phyloP scores from a whole-genome alignment of 73 alveolate species.

The Tetrahymena borealis region DNA sequence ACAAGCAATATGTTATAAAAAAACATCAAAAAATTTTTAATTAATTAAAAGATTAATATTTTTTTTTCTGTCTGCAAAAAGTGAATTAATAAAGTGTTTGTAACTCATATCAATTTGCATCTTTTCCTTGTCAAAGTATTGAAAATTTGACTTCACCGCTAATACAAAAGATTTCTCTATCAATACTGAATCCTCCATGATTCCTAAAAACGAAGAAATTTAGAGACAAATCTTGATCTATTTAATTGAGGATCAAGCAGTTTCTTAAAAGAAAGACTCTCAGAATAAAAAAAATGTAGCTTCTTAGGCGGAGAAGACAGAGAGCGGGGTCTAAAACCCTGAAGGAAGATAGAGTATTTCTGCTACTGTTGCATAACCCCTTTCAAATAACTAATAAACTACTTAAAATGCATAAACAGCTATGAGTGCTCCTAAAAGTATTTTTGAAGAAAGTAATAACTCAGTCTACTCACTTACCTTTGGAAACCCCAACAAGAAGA shows the following conservation, averaged over 20 bases:
- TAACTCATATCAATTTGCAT: background rate
- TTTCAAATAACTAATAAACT: background rate
- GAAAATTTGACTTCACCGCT: constrained; percentile 1
- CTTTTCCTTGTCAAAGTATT: background rate
- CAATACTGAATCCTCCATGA: constrained; percentile 5
- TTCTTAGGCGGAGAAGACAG: background rate
- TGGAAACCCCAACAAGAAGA: background rate
- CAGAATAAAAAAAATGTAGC: background rate
- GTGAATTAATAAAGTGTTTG: background rate
- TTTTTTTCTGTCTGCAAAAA: background rate
- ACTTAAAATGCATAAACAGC: background rate
- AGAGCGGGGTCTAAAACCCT: background rate
- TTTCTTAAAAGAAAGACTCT: background rate
- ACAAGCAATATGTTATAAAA: background rate
- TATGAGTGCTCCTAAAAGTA: background rate
- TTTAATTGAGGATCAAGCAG: background rate
- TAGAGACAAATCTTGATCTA: background rate
- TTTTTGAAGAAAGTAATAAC: background rate
- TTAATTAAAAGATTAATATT: background rate
- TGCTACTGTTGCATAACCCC: background rate
- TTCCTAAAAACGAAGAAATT: background rate
- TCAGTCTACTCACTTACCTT: background rate
- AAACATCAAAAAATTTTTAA: background rate
- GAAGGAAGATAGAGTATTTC: background rate
- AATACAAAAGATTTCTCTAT: background rate